Percentiles rank a stretch among this genome's conserved stretches.
Conservation (phyloP, 176 grass and related monocot genomes). For the Rhynchospora pubera region DNA sequence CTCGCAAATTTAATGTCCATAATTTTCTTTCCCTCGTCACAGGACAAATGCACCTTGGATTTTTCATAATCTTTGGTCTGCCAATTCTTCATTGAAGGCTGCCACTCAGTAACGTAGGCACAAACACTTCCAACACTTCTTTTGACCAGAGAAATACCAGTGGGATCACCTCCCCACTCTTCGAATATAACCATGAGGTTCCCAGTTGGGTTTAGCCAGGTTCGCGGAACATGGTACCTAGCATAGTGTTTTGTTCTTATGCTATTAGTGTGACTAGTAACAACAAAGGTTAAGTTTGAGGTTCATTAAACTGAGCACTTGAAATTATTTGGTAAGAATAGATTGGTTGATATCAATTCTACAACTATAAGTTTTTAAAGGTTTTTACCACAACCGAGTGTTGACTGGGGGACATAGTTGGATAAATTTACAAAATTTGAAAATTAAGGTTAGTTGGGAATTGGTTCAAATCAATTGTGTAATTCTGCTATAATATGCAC, state of each 20-base stretch:
- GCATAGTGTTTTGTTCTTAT: conserved; percentile 2
- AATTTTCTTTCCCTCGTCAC: conserved; percentile 63
- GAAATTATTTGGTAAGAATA: neutral
- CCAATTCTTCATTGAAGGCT: conserved; percentile 91
- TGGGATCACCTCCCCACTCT: conserved; percentile 83
- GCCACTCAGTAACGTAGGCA: conserved; percentile 90
- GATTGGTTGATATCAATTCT: neutral
- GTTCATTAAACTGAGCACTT: neutral
- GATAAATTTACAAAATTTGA: neutral
- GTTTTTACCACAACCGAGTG: neutral
- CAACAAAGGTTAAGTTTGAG: neutral
- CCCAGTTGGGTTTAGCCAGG: conserved; percentile 89
- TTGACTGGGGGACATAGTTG: neutral
- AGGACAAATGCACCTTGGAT: conserved; percentile 71
- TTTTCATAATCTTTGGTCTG: conserved; percentile 61
- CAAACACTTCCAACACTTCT: conserved; percentile 58
- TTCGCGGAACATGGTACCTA: conserved; percentile 92
- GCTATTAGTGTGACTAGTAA: neutral
- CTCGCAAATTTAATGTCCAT: conserved; percentile 86
- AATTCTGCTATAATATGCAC: neutral
- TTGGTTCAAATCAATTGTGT: neutral
- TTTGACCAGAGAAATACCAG: conserved; percentile 73
- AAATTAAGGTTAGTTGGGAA: neutral
- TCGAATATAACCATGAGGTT: conserved; percentile 92
- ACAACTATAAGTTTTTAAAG: neutral